Evolutionary conservation across 441 rosid genomes (phyloP).

Genomic region (Erodium trifolium): DNA sequence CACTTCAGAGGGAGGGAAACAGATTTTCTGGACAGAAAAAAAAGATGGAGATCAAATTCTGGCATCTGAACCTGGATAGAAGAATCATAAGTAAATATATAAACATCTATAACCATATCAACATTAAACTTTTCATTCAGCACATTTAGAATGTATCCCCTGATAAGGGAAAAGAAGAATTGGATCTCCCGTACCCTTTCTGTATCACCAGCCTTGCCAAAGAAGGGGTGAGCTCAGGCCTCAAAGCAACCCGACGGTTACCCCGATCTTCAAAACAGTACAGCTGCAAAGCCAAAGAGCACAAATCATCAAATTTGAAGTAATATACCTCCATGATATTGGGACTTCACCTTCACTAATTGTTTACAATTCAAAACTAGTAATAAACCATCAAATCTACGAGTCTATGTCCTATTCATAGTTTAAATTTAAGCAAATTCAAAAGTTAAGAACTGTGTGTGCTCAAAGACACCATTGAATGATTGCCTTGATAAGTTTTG

Average conservation of each 20-base stretch:
- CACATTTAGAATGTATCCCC: neutral
- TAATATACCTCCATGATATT: neutral
- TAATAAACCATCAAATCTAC: neutral
- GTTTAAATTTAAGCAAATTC: neutral
- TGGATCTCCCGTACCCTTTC: slow-evolving; percentile 53
- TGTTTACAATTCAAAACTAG: neutral
- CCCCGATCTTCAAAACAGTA: slow-evolving; percentile 91
- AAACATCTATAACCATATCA: neutral
- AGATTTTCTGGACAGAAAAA: slow-evolving; percentile 78
- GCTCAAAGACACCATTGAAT: neutral
- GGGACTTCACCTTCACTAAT: neutral
- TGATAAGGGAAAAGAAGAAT: slow-evolving; percentile 3
- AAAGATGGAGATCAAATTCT: slow-evolving; percentile 47
- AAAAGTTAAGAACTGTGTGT: neutral
- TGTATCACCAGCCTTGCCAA: slow-evolving; percentile 84
- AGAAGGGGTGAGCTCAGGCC: slow-evolving; percentile 95
- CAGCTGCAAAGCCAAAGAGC: slow-evolving; percentile 35
- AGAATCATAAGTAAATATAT: slow-evolving; percentile 32
- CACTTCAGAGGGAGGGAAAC: slow-evolving; percentile 82
- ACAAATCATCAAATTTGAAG: neutral
- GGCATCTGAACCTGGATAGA: slow-evolving; percentile 49
- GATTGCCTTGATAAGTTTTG: neutral
- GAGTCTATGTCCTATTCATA: neutral
- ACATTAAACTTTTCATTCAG: slow-evolving; percentile 5
- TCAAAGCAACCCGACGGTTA: slow-evolving; percentile 87